Conservation (phyloP, 345 rosid genomes). For the Corchorus olitorius region DNA sequence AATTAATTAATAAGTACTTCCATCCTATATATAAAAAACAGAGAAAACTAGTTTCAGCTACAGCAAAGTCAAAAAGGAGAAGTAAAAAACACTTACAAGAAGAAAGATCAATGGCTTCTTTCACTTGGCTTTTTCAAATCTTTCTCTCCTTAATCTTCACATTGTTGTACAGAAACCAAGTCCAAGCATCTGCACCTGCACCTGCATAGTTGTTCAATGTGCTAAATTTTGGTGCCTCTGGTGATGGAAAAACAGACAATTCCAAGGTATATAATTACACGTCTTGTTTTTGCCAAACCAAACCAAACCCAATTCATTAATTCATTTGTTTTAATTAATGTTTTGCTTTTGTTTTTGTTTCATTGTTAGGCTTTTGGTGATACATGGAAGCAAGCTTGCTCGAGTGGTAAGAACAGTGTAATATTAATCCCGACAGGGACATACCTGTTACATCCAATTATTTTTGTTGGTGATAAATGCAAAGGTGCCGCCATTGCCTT, state of each 20-base stretch:
- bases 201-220: constrained; percentile 5
- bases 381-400: constrained; percentile 31
- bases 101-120: background rate
- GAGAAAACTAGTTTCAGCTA: background rate
- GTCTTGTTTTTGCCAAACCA: no score
- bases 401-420: background rate
- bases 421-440: constrained; percentile 30
- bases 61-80: background rate
- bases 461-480: constrained; percentile 30
- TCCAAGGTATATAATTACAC: constrained; percentile 7
- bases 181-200: constrained; percentile 4
- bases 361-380: constrained; percentile 17
- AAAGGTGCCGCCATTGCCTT: constrained; percentile 19
- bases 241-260: constrained; percentile 25
- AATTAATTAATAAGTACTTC: no score
- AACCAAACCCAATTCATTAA: no score
- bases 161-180: background rate
- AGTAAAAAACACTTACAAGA: background rate
- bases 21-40: background rate
- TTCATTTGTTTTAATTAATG: constrained; percentile 22
- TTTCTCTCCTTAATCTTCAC: background rate
- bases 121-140: background rate
- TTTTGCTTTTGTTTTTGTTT: no score
- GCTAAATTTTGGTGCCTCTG: constrained; percentile 19
- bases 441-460: constrained; percentile 12